These are phyloP conservation scores for Waltergamsia citrina DNA, from an alignment of 2,329 filamentous ascomycete species.

Conservation along the genomic window DNA sequence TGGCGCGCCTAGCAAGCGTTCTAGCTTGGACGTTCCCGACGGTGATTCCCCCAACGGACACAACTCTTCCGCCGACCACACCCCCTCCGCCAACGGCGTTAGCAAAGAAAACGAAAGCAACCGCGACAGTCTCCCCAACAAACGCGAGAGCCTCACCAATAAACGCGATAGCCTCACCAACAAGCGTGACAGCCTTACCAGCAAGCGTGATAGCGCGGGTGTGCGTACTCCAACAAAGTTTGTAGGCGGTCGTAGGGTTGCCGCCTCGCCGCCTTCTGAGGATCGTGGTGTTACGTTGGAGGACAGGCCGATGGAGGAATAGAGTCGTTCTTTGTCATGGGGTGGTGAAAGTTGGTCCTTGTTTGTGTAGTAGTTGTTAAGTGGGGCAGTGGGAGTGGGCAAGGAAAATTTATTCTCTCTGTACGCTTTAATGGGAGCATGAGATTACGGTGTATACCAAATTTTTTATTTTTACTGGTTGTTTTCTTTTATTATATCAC, in stretches of 20 bases:
- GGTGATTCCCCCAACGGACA: slow-evolving; percentile 39
- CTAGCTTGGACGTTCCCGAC: slow-evolving; percentile 75
- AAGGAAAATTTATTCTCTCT: slow-evolving; percentile 2
- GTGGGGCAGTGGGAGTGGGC: too few species aligned
- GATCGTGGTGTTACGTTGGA: slow-evolving; percentile 37
- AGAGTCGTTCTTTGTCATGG: slow-evolving; percentile 7
- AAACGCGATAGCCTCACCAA: slow-evolving; percentile 13
- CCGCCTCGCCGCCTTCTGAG: slow-evolving; percentile 17
- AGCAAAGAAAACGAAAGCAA: slow-evolving; percentile 1
- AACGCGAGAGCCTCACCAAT: background rate
- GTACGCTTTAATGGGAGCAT: slow-evolving; percentile 6
- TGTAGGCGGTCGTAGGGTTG: slow-evolving; percentile 37
- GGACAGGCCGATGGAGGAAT: slow-evolving; percentile 43
- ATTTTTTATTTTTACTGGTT: background rate
- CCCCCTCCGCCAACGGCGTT: slow-evolving; percentile 12
- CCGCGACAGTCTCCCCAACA: too few species aligned
- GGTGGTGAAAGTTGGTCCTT: background rate
- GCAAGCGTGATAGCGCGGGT: slow-evolving; percentile 56
- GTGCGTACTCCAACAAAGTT: slow-evolving; percentile 30
- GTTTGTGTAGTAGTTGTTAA: slow-evolving; percentile 2
- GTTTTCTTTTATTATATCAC: background rate
- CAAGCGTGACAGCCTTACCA: slow-evolving; percentile 36
- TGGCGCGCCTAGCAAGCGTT: slow-evolving; percentile 33
- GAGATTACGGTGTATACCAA: slow-evolving; percentile 5
- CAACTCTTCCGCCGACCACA: slow-evolving; percentile 9